A percentile compares a stretch with the other conserved stretches of the same genome.
These are phyloP conservation scores for Dalbergia cochinchinensis DNA, from an alignment of 306 rosid species.

Conservation along the genomic window DNA sequence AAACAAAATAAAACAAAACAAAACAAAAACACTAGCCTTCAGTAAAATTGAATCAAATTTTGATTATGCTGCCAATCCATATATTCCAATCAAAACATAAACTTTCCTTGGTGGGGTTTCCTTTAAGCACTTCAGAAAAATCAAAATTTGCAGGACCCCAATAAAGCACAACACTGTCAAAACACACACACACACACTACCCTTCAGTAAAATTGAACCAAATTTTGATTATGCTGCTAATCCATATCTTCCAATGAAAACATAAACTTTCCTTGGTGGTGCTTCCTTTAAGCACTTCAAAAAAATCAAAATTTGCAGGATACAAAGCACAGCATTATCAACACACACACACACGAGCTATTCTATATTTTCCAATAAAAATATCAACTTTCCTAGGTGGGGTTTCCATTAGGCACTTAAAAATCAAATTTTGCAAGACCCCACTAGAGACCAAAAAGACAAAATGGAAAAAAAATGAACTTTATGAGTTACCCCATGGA, in stretches of 20 bases:
- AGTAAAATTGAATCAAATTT: constrained; percentile 15
- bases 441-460: not conserved
- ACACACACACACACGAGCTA: not conserved
- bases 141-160: constrained; percentile 13
- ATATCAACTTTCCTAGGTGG: constrained; percentile 1
- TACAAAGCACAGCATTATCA: not conserved
- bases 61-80: not conserved
- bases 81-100: not conserved
- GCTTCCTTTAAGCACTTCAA: not conserved
- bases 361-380: constrained; percentile 1
- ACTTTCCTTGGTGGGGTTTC: constrained; percentile 26
- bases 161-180: not conserved
- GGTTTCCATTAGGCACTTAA: constrained; percentile 4
- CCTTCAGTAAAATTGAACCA: constrained; percentile 10
- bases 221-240: not conserved
- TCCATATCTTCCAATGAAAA: not conserved
- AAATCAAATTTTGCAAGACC: not conserved
- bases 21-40: not conserved
- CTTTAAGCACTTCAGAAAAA: not conserved
- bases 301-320: not conserved
- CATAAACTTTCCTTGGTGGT: constrained; percentile 10
- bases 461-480: not conserved
- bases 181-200: not conserved
- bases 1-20: not conserved
- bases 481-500: constrained; percentile 73